These are phyloP conservation scores for Bacidia gigantensis DNA, from an alignment of 495 filamentous ascomycete genomes.

Conservation along the genomic window DNA sequence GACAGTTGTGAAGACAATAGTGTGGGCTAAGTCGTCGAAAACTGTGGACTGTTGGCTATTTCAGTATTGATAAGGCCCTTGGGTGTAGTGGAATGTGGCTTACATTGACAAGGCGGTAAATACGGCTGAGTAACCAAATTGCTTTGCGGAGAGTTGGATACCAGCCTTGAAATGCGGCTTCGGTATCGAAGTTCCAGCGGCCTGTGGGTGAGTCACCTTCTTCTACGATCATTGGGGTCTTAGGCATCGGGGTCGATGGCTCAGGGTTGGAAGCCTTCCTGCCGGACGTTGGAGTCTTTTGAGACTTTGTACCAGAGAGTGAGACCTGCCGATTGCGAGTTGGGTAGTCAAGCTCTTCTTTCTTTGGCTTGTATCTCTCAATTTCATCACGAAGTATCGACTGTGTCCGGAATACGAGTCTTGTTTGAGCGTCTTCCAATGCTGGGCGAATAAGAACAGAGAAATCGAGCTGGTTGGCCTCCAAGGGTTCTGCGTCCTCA, in stretches of 20 bases:
- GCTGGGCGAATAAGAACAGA: slow-evolving; percentile 50
- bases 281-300: slow-evolving; percentile 28
- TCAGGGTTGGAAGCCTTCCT: slow-evolving; percentile 31
- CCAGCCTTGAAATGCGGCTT: slow-evolving; percentile 36
- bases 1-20: slow-evolving; percentile 62
- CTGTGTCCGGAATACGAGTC: slow-evolving; percentile 58
- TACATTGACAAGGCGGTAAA: slow-evolving; percentile 73
- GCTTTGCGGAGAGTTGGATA: slow-evolving; percentile 64
- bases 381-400: slow-evolving; percentile 55
- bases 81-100: slow-evolving; percentile 24
- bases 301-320: slow-evolving; percentile 33
- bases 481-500: slow-evolving; percentile 47
- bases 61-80: neutral
- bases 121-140: slow-evolving; percentile 69
- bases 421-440: slow-evolving; percentile 60
- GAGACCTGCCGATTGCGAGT: slow-evolving; percentile 34
- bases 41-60: slow-evolving; percentile 43
- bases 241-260: slow-evolving; percentile 35
- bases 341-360: slow-evolving; percentile 56
- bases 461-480: slow-evolving; percentile 50
- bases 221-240: slow-evolving; percentile 37
- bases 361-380: slow-evolving; percentile 52
- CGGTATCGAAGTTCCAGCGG: slow-evolving; percentile 40
- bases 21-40: slow-evolving; percentile 66
- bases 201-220: slow-evolving; percentile 32